A percentile compares a stretch with the other conserved stretches of the same genome.
These are phyloP conservation scores for Auricularia sp. DNA, from an alignment of 768 basidiomycete genomes.

Conservation along the genomic window DNA sequence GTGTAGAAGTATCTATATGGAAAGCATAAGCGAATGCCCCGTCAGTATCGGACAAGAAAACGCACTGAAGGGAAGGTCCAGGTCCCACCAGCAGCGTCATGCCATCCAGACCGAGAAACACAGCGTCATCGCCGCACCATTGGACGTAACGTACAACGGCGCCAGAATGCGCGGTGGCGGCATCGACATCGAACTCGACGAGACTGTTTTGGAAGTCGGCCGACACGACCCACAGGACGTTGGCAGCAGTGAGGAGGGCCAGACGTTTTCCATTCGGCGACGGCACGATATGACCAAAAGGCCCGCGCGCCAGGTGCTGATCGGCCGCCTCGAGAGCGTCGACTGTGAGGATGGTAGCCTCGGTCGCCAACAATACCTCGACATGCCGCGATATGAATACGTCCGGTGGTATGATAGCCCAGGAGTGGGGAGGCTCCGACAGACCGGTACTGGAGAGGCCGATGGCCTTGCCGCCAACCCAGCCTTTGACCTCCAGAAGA, in stretches of 20 bases:
- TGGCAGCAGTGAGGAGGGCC: conserved; percentile 64
- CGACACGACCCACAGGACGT: conserved; percentile 87
- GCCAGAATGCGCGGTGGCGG: conserved; percentile 35
- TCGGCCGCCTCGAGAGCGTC: conserved; percentile 86
- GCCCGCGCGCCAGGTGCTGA: conserved; percentile 79
- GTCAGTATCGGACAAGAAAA: background rate
- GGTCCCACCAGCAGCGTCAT: conserved; percentile 84
- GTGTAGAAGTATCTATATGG: conserved; percentile 64
- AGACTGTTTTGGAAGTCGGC: conserved; percentile 82
- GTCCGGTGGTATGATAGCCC: conserved; percentile 87
- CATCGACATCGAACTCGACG: conserved; percentile 66
- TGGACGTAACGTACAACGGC: conserved; percentile 61
- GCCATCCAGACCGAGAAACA: conserved; percentile 74
- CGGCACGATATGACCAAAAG: conserved; percentile 76
- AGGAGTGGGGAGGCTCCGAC: conserved; percentile 69
- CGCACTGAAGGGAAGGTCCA: conserved; percentile 68
- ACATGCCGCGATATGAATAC: conserved; percentile 81
- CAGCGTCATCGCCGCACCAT: conserved; percentile 96
- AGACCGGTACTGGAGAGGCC: conserved; percentile 60
- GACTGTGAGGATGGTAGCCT: conserved; percentile 68
- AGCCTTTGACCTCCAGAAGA: conserved; percentile 79
- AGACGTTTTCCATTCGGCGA: conserved; percentile 93
- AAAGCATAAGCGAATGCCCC: conserved; percentile 7
- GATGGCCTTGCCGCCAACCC: conserved; percentile 69
- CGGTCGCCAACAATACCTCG: conserved; percentile 77